These are phyloP conservation scores for Pythium angustatum DNA, from an alignment of 352 stramenopile genomes.

Conservation along the genomic window DNA sequence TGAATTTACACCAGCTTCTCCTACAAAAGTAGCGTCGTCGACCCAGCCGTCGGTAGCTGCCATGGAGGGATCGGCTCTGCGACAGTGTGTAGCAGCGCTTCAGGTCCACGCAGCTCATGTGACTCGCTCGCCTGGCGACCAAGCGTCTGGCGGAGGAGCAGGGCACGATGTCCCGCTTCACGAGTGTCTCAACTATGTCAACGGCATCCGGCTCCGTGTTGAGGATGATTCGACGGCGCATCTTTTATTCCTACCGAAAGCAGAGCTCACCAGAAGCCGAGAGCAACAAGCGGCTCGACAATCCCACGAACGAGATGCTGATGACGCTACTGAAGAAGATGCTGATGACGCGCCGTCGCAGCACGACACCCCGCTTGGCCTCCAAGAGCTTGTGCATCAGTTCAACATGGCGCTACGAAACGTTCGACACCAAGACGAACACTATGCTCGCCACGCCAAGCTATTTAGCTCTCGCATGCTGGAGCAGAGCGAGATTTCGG, in stretches of 20 bases:
- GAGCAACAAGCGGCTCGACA: not conserved
- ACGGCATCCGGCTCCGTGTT: conserved; percentile 15
- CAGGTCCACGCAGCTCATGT: not conserved
- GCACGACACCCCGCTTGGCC: not conserved
- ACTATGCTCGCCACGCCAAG: conserved; percentile 63
- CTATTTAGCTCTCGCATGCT: conserved; percentile 67
- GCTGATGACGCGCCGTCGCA: not conserved
- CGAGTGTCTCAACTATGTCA: conserved; percentile 9
- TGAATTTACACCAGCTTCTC: conserved; percentile 24
- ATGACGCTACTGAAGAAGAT: not conserved
- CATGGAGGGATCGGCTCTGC: not conserved
- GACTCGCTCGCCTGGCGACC: too few relatives aligned
- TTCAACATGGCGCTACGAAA: conserved; percentile 38
- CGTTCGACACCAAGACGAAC: conserved; percentile 62
- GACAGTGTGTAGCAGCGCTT: not conserved
- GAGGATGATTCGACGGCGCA: conserved; percentile 27
- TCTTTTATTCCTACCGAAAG: conserved; percentile 24
- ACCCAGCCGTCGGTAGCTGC: not conserved
- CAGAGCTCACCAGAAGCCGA: not conserved
- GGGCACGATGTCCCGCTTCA: conserved; percentile 6
- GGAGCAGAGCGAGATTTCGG: conserved; percentile 61
- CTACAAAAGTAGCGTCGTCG: not conserved
- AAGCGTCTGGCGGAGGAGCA: not conserved
- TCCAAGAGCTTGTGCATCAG: conserved; percentile 24
- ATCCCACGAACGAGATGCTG: not conserved